phyloP scores from a whole-genome alignment of 805 yeast genomes.

The Saccharomycopsis schoenii region DNA sequence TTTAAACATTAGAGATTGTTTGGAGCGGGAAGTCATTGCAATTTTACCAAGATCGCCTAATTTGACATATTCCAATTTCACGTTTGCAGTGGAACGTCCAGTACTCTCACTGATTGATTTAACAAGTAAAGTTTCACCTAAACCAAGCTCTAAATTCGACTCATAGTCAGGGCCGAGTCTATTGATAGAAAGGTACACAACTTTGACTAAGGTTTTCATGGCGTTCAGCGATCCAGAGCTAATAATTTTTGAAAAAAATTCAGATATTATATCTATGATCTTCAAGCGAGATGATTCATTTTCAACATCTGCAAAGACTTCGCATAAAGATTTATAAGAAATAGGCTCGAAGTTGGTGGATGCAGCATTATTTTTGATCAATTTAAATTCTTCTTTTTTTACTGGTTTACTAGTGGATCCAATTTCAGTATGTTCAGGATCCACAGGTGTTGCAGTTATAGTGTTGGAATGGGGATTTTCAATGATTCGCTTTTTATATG shows the following conservation, averaged over 20 bases:
- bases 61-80: constrained; percentile 65
- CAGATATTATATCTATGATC: constrained; percentile 65
- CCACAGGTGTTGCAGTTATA: neutral
- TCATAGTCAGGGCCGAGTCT: constrained; percentile 93
- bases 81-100: constrained; percentile 63
- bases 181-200: constrained; percentile 80
- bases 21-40: constrained; percentile 73
- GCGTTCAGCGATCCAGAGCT: constrained; percentile 27
- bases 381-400: neutral
- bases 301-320: constrained; percentile 70
- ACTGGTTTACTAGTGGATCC: neutral
- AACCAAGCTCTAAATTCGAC: constrained; percentile 74
- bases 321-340: constrained; percentile 37
- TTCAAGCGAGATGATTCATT: constrained; percentile 73
- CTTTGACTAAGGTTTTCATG: constrained; percentile 47
- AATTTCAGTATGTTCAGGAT: neutral
- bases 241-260: constrained; percentile 59
- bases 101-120: constrained; percentile 87
- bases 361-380: neutral
- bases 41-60: constrained; percentile 87
- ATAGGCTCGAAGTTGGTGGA: constrained; percentile 19
- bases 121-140: constrained; percentile 82
- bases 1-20: constrained; percentile 88
- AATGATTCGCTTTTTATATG: neutral
- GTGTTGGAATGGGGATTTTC: neutral